Evolutionary conservation across 2,329 filamentous ascomycete genomes (phyloP).

Genomic region (Colletotrichum coccodes): DNA sequence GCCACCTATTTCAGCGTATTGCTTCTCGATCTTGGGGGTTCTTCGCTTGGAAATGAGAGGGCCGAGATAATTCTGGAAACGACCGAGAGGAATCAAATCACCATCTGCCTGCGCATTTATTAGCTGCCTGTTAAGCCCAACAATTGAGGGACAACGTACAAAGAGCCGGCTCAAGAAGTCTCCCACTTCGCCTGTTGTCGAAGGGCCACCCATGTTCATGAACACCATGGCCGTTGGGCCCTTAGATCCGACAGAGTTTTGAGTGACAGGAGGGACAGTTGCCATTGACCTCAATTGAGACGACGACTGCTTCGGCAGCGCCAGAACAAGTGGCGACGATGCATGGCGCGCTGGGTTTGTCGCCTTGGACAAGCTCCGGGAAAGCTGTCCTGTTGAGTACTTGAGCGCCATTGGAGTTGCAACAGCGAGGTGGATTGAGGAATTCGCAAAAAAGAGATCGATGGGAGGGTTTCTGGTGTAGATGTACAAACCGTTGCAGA

Average conservation of each 20-base stretch:
- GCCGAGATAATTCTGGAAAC: constrained; percentile 89
- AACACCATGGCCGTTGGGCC: constrained; percentile 98
- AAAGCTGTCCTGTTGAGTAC: constrained; percentile 50
- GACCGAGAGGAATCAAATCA: constrained; percentile 95
- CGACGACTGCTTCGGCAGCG: constrained; percentile 43
- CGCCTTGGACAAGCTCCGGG: constrained; percentile 39
- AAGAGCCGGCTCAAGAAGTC: constrained; percentile 92
- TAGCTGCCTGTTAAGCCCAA: constrained; percentile 20
- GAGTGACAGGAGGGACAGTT: constrained; percentile 81
- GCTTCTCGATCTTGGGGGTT: constrained; percentile 96
- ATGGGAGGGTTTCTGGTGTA: background rate
- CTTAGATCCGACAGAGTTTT: constrained; percentile 74
- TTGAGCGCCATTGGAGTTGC: constrained; percentile 49
- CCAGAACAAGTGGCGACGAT: constrained; percentile 30
- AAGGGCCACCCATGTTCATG: constrained; percentile 98
- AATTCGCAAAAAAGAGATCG: background rate
- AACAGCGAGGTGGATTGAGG: background rate
- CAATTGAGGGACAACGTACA: constrained; percentile 62
- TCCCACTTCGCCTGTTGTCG: constrained; percentile 87
- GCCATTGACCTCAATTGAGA: constrained; percentile 62
- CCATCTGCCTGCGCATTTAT: constrained; percentile 76
- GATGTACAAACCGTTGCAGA: constrained; percentile 1
- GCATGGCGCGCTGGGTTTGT: constrained; percentile 31
- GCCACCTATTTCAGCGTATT: constrained; percentile 94
- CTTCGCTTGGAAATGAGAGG: constrained; percentile 86